Evolutionary conservation across 2,329 filamentous ascomycete genomes (phyloP), one percentile per base, ranked within the genome.

Genomic region (Orbilia oligospora): DNA sequence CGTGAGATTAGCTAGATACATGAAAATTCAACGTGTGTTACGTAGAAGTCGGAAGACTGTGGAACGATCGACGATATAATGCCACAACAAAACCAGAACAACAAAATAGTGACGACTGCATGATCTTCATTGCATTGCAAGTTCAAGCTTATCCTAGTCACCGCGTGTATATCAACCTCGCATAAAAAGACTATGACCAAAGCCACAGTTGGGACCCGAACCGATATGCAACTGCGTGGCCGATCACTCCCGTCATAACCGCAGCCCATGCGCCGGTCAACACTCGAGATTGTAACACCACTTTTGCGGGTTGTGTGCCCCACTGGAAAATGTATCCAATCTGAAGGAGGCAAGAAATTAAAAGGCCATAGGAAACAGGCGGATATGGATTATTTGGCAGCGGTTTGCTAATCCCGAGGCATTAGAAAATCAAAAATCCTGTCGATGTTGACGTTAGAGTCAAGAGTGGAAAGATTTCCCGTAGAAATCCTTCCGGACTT

Each of bases 141-240:
- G n/a, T n/a, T n/a, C n/a, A n/a, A n/a, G n/a, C n/a, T n/a, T n/a
- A n/a, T n/a, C n/a, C n/a, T n/a, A n/a, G n/a, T n/a, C n/a, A n/a
- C n/a, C n/a, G n/a, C n/a, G n/a, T n/a, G n/a, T n/a, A n/a, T n/a
- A n/a, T n/a, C n/a, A n/a, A 38, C 27, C 3, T 3, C 27, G 27
- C 3, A 30, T 6, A 30, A 30, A 30, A 44, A 24, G n/a, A 24
- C 41, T 18, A n/a, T 5, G 4, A 18, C 56, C 36, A 61, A 44
- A 44, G 6, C 30, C n/a, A 58, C 6, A 22, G 53, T 44, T 61
- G 36, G 20, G 44, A 44, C n/a, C 20, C 36, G 12, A 44, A 33
- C 18, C 56, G 6, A 36, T 61, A 61, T 61, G 56, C 56, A 41
- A 61, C 56, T 20, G 36, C 33, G 14, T 44, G 36, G 56, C 36